Conservation (phyloP, 306 rosid genomes). For the Fragaria iinumae region DNA sequence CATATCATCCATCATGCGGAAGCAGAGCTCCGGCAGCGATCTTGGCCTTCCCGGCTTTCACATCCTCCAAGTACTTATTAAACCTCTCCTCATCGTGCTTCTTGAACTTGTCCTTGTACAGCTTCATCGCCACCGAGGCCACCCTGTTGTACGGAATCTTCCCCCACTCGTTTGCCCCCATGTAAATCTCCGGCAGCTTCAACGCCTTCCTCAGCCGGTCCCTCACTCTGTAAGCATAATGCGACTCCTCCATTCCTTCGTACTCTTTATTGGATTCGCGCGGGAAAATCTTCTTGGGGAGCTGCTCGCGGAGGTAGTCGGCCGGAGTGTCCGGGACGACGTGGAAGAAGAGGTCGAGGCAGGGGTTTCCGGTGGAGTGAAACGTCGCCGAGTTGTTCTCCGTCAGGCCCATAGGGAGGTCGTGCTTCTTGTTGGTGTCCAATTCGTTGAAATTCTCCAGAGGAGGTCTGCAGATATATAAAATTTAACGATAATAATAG, state of each 20-base stretch:
- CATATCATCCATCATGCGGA: constrained; percentile 57
- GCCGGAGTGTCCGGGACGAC: constrained; percentile 52
- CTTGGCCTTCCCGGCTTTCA: constrained; percentile 38
- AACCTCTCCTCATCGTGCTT: constrained; percentile 56
- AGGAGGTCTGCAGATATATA: too few species aligned
- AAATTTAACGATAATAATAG: too few species aligned
- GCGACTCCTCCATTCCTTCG: constrained; percentile 53
- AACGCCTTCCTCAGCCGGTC: constrained; percentile 61
- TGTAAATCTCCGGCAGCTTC: constrained; percentile 68
- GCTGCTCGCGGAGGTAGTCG: constrained; percentile 18
- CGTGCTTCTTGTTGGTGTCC: background rate
- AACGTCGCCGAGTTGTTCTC: constrained; percentile 46
- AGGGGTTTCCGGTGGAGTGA: constrained; percentile 56
- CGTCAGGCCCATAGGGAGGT: constrained; percentile 30
- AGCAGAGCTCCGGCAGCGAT: constrained; percentile 66
- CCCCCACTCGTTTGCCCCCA: constrained; percentile 55
- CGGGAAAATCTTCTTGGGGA: constrained; percentile 51
- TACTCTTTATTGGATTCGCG: constrained; percentile 43
- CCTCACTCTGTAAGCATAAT: constrained; percentile 62
- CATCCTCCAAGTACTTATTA: constrained; percentile 40
- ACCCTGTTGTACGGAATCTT: constrained; percentile 57
- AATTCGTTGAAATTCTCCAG: constrained; percentile 33
- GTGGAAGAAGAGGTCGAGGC: constrained; percentile 64
- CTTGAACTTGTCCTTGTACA: constrained; percentile 43
- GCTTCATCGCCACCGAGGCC: constrained; percentile 60